Evolutionary conservation across 2,329 filamentous ascomycete genomes (phyloP).

Genomic region (Xylariaceae sp.): DNA sequence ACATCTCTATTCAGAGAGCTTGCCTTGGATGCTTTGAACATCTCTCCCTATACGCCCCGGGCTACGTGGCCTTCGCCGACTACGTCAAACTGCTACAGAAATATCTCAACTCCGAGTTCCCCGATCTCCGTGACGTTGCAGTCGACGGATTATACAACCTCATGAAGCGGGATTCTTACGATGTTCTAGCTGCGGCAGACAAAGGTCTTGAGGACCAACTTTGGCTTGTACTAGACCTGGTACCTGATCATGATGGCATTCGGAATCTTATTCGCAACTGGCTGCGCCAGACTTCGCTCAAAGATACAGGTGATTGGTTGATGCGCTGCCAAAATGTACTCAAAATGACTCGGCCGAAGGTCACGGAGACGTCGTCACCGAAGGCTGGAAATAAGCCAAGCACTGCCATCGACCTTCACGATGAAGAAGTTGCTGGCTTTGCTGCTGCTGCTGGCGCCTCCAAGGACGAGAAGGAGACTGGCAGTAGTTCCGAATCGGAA

Average conservation of each 20-base stretch:
- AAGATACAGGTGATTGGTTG: conserved; percentile 79
- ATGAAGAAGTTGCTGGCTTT: conserved; percentile 96
- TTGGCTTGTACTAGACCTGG: conserved; percentile 80
- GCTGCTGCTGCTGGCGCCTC: conserved; percentile 62
- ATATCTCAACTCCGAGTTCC: conserved; percentile 64
- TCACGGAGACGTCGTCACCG: conserved; percentile 46
- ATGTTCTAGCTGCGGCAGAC: conserved; percentile 71
- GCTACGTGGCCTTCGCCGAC: conserved; percentile 72
- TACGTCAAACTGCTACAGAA: conserved; percentile 81
- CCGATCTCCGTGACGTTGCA: conserved; percentile 69
- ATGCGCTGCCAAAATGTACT: conserved; percentile 82
- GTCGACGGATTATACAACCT: conserved; percentile 87
- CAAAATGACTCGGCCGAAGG: conserved; percentile 74
- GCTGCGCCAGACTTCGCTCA: conserved; percentile 82
- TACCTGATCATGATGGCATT: conserved; percentile 72
- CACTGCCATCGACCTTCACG: conserved; percentile 71
- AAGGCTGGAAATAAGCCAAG: conserved; percentile 42
- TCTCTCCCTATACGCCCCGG: conserved; percentile 83
- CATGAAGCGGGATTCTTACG: conserved; percentile 85
- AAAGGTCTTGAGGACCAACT: conserved; percentile 81
- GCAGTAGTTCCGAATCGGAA: conserved; percentile 64
- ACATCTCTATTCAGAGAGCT: conserved; percentile 64
- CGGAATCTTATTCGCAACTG: conserved; percentile 85
- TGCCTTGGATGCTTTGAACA: conserved; percentile 83
- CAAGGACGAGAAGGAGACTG: conserved; percentile 46